Conservation (phyloP, 2,329 filamentous ascomycete genomes). For the Botrytis medusae region DNA sequence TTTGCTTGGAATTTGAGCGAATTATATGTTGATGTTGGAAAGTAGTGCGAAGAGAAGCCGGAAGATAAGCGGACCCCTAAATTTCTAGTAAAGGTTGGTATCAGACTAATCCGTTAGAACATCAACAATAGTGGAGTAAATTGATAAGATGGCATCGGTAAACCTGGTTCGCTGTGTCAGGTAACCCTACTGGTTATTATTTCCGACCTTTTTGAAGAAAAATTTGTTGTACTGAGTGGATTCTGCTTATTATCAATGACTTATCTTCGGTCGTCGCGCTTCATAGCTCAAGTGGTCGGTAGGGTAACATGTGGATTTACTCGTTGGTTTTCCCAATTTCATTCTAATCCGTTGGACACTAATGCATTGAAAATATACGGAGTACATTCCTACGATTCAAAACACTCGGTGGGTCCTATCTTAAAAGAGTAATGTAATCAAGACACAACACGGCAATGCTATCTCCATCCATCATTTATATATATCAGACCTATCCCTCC, state of each 20-base stretch:
- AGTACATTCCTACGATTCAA: conserved; percentile 12
- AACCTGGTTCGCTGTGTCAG: background rate
- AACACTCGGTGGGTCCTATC: conserved; percentile 18
- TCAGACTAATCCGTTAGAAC: background rate
- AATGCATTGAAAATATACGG: conserved; percentile 17
- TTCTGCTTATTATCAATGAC: conserved; percentile 14
- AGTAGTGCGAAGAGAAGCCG: conserved; percentile 19
- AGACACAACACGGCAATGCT: conserved; percentile 2
- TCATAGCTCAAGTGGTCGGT: background rate
- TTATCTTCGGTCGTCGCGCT: conserved; percentile 17
- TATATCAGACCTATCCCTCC: conserved; percentile 13
- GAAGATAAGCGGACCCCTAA: conserved; percentile 24
- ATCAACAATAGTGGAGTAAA: conserved; percentile 10
- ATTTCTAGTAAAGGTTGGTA: background rate
- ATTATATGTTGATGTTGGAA: background rate
- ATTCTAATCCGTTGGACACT: conserved; percentile 10
- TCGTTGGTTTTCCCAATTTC: conserved; percentile 15
- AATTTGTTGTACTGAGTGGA: conserved; percentile 10
- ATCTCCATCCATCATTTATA: conserved; percentile 11
- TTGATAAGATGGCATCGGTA: conserved; percentile 22
- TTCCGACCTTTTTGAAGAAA: conserved; percentile 1
- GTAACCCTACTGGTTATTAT: background rate
- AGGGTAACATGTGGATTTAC: conserved; percentile 16
- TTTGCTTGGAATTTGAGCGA: conserved; percentile 2
- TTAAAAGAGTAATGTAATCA: conserved; percentile 9